Percentiles rank a stretch among this genome's conserved stretches.
These are phyloP conservation scores for Mucor velutinosus DNA, from an alignment of 371 early-diverging fungal species.

Conservation along the genomic window DNA sequence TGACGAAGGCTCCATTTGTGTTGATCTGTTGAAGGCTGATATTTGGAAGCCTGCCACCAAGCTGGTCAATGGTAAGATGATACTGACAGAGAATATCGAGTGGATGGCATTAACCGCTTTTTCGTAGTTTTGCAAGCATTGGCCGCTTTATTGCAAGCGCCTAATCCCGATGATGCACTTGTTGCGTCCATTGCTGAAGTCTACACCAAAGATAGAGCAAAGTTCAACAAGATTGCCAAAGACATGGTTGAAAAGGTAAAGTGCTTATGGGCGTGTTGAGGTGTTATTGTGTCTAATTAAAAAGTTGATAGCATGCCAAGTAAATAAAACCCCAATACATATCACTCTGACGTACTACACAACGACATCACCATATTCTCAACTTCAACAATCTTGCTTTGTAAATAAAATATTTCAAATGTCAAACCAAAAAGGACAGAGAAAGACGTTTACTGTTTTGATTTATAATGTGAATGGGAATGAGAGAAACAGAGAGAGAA, in stretches of 20 bases:
- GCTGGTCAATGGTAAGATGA: slow-evolving; percentile 54
- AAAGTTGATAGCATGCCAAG: neutral
- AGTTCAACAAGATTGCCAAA: slow-evolving; percentile 79
- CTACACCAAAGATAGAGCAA: slow-evolving; percentile 72
- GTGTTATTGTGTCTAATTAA: neutral
- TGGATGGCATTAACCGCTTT: neutral
- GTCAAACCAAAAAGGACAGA: neutral
- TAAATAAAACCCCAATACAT: neutral
- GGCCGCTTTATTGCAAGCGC: slow-evolving; percentile 72
- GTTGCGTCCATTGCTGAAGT: slow-evolving; percentile 82
- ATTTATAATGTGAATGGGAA: neutral
- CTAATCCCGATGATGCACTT: slow-evolving; percentile 93
- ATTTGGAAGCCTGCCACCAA: slow-evolving; percentile 94
- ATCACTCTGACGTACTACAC: neutral
- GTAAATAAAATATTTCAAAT: slow-evolving; percentile 1
- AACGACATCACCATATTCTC: neutral
- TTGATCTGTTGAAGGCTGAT: slow-evolving; percentile 82
- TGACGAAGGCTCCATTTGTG: slow-evolving; percentile 79
- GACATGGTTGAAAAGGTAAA: slow-evolving; percentile 80
- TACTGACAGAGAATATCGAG: neutral
- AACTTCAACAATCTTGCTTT: neutral
- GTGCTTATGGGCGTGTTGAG: neutral
- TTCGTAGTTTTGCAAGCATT: slow-evolving; percentile 71
- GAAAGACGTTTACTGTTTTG: too few species aligned
- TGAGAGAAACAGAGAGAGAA: neutral